These are phyloP conservation scores for Irpex sp. DNA, from an alignment of 1,284 basidiomycete species.

Conservation along the genomic window DNA sequence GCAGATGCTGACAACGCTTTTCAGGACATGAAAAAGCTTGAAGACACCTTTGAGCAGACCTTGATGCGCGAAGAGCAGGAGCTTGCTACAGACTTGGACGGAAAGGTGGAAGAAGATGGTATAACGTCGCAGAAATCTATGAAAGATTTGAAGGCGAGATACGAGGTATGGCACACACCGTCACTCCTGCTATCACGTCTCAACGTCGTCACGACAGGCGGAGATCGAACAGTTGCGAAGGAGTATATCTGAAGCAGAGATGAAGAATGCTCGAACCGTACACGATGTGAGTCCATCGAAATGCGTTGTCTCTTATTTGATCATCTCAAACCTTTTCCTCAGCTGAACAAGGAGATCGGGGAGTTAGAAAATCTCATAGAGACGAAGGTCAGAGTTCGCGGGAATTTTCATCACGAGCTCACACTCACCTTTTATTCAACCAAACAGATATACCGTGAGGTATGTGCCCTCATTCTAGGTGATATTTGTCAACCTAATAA, in stretches of 20 bases:
- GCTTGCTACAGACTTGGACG: conserved; percentile 29
- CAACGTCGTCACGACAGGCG: conserved; percentile 32
- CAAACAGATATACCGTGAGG: conserved; percentile 83
- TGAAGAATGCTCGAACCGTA: conserved; percentile 66
- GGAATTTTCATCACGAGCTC: not conserved
- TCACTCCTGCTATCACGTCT: not conserved
- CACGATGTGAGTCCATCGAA: conserved; percentile 54
- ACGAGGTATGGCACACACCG: conserved; percentile 41
- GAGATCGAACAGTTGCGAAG: conserved; percentile 72
- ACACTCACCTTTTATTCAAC: not conserved
- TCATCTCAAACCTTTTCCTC: not conserved
- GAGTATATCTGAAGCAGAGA: conserved; percentile 63
- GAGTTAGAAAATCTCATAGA: conserved; percentile 89
- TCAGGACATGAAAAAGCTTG: conserved; percentile 71
- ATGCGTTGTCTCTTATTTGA: not conserved
- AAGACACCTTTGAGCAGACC: conserved; percentile 71
- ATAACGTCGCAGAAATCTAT: conserved; percentile 38
- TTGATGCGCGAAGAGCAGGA: conserved; percentile 48
- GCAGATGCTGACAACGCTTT: not conserved
- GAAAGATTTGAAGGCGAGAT: conserved; percentile 48
- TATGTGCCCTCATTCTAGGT: conserved; percentile 20
- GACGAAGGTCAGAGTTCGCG: conserved; percentile 59
- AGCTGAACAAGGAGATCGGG: conserved; percentile 89
- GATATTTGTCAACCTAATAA: not conserved
- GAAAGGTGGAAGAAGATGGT: conserved; percentile 27